phyloP scores from a whole-genome alignment of 225 moss, liverwort and hornwort genomes.

The Climacium dendroides region DNA sequence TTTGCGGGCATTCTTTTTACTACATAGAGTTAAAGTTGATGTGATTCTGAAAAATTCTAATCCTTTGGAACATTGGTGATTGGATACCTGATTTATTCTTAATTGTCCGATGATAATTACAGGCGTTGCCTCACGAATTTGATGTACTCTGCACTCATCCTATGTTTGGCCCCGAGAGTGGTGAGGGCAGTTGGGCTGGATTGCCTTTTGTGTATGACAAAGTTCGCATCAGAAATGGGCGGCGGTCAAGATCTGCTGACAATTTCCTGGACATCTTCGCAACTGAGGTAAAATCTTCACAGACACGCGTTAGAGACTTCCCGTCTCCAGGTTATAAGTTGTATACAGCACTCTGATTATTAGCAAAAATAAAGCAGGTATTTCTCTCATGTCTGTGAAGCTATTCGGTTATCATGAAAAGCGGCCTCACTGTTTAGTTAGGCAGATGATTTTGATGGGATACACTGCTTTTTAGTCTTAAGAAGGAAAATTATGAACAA shows the following conservation, averaged over 20 bases:
- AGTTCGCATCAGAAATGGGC: conserved; percentile 64
- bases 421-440: background rate
- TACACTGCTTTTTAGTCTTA: background rate
- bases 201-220: conserved; percentile 91
- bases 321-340: background rate
- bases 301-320: background rate
- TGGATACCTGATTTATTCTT: background rate
- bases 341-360: background rate
- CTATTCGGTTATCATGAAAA: background rate
- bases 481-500: background rate
- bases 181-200: conserved; percentile 65
- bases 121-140: conserved; percentile 89
- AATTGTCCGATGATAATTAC: background rate
- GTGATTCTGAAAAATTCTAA: background rate
- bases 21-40: background rate
- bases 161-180: conserved; percentile 99
- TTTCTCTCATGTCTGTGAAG: background rate
- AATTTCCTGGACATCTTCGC: conserved; percentile 74
- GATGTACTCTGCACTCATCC: conserved; percentile 98
- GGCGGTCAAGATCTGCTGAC: conserved; percentile 37
- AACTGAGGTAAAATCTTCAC: conserved; percentile 51
- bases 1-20: background rate
- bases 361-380: background rate
- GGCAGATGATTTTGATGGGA: background rate
- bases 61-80: background rate